A percentile compares a stretch with the other conserved stretches of the same genome.
phyloP scores from a whole-genome alignment of 495 filamentous ascomycete species.

The Neurospora tetrasperma region DNA sequence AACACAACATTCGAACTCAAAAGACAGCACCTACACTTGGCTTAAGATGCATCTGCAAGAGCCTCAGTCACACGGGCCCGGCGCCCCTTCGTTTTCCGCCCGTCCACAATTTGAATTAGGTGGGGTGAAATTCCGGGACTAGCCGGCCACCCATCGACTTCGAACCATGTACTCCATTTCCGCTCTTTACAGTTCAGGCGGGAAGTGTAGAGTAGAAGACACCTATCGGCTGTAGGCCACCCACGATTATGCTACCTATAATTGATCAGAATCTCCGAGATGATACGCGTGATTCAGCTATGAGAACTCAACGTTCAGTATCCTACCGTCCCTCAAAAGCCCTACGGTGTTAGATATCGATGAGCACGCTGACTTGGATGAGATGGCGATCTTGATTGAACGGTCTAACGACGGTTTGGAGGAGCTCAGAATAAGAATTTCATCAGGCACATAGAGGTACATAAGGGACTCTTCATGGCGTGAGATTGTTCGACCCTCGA shows the following conservation, averaged over 20 bases:
- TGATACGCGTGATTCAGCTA: slow-evolving; percentile 40
- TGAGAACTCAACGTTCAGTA: slow-evolving; percentile 79
- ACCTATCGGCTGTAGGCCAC: slow-evolving; percentile 31
- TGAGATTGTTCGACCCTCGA: slow-evolving; percentile 49
- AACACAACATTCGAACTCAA: neutral
- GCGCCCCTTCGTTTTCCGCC: neutral
- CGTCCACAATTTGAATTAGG: slow-evolving; percentile 50
- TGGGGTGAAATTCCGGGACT: slow-evolving; percentile 73
- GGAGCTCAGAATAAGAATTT: slow-evolving; percentile 74
- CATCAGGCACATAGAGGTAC: slow-evolving; percentile 39
- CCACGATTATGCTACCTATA: slow-evolving; percentile 14
- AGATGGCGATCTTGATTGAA: slow-evolving; percentile 74
- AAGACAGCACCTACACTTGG: neutral
- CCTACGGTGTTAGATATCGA: slow-evolving; percentile 84
- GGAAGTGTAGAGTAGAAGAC: slow-evolving; percentile 28
- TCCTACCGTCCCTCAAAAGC: slow-evolving; percentile 68
- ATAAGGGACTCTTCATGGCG: slow-evolving; percentile 43
- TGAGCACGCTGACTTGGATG: slow-evolving; percentile 76
- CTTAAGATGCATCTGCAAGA: neutral
- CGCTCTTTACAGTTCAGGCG: slow-evolving; percentile 2
- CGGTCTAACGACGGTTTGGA: slow-evolving; percentile 55
- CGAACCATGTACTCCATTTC: slow-evolving; percentile 19
- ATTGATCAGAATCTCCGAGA: slow-evolving; percentile 14
- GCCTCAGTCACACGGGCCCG: neutral
- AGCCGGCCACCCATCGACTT: slow-evolving; percentile 11